These are phyloP conservation scores for Irpex sp. DNA, from an alignment of 1,284 basidiomycete species.

Conservation along the genomic window DNA sequence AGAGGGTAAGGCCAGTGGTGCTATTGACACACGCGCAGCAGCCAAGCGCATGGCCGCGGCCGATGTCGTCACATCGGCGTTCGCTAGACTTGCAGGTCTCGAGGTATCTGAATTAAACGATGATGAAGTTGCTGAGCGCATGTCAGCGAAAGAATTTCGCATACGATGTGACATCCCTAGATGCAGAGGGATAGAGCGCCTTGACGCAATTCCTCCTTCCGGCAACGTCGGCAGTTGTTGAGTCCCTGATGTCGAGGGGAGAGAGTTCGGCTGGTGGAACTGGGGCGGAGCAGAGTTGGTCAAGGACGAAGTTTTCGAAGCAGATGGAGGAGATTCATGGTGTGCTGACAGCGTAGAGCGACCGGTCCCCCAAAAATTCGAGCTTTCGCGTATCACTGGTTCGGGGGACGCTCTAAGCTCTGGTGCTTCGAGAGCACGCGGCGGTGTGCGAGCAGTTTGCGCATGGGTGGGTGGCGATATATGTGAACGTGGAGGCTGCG, in stretches of 20 bases:
- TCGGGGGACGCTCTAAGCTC: conserved; percentile 20
- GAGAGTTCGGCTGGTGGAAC: conserved; percentile 10
- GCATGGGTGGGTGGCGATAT: conserved; percentile 20
- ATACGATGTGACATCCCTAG: conserved; percentile 37
- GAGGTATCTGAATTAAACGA: conserved; percentile 22
- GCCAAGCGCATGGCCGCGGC: conserved; percentile 86
- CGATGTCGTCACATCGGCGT: conserved; percentile 55
- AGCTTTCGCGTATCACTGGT: not conserved
- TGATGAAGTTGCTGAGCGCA: conserved; percentile 27
- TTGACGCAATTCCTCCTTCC: conserved; percentile 9
- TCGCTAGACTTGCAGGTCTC: conserved; percentile 27
- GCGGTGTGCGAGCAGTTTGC: conserved; percentile 6
- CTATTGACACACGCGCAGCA: conserved; percentile 64
- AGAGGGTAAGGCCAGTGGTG: conserved; percentile 77
- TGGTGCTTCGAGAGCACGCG: conserved; percentile 3
- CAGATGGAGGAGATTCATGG: not conserved
- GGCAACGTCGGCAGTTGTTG: conserved; percentile 5
- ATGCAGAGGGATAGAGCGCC: conserved; percentile 18
- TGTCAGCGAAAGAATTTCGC: conserved; percentile 53
- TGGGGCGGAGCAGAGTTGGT: conserved; percentile 12
- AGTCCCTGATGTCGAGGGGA: conserved; percentile 1
- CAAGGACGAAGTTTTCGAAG: not conserved
- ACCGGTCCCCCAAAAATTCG: conserved; percentile 1
- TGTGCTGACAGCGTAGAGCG: not conserved
- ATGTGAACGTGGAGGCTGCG: conserved; percentile 51